Base-by-base conservation (phyloP, 345 rosid species). In the Hibiscus syriacus region DNA sequence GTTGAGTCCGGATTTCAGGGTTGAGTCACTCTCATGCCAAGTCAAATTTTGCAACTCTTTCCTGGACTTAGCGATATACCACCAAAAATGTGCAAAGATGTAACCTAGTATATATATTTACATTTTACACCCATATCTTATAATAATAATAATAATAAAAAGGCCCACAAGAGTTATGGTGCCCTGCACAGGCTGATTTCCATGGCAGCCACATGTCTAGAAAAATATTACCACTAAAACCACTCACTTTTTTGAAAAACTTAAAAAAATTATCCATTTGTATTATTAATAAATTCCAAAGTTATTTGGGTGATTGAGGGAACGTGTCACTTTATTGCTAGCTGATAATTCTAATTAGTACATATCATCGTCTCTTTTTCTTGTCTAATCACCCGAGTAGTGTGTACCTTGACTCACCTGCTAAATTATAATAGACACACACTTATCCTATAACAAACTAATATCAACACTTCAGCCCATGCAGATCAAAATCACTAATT, bases 21-120 rank as follows among this genome's bases (percentile, higher is more conserved):
- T 57, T 58, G 23, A 17, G 43, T 58, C 63, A 32, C 13, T 32
- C 2, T 30, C 23, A n/a, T n/a, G 45, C 64, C 26, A 34, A 17
- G 64, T 58, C 64, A 58, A 3, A 17, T 32, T 58, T 58, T 43
- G 64, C 64, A 32, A 58, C 64, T 10, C 14, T 17, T 58, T 17
- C 19, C 41, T 10, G 25, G 25, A 30, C 62, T 22, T 54, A 0
- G n/a, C n/a, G n/a, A n/a, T n/a, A n/a, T n/a, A n/a, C n/a, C n/a
- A n/a, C n/a, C 25, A 20, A 38, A 61, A 60, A 60, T 39, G 11
- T 12, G 65, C 49, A 26, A 38, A 20, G 22, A 38, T 11, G 20
- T 17, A 60, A n/a, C 4, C 27, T 17, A 27, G 13, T 10, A 6
- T 19, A 27, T 52, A 26, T 27, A 55, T 55, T 8, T 3, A 8